Evolutionary conservation across 1,284 basidiomycete species (phyloP).

Genomic region (Xanthoconium separans): DNA sequence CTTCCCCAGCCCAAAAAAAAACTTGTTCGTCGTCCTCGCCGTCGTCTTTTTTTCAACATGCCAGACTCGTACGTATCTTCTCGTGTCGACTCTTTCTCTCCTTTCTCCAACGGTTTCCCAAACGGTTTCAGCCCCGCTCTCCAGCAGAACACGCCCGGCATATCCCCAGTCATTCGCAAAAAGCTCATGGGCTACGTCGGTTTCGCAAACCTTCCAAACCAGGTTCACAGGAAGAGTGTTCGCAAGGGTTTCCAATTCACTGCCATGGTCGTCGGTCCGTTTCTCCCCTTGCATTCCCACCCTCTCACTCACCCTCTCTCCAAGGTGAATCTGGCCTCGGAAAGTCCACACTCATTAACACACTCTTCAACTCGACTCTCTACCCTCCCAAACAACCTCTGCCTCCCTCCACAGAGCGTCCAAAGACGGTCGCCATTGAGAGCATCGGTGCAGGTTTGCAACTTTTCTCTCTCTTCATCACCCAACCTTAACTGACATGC

Average conservation of each 20-base stretch:
- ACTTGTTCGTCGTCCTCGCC: constrained; percentile 33
- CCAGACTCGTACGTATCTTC: constrained; percentile 67
- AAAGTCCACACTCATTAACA: constrained; percentile 97
- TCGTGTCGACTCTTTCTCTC: constrained; percentile 58
- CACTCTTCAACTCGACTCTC: constrained; percentile 92
- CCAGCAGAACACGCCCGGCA: constrained; percentile 41
- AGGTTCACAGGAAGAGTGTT: constrained; percentile 95
- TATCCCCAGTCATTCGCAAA: constrained; percentile 78
- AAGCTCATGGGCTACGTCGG: constrained; percentile 90
- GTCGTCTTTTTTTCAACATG: constrained; percentile 43
- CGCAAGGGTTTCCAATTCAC: constrained; percentile 98
- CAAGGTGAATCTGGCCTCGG: constrained; percentile 95
- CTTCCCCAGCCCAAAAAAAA: constrained; percentile 49
- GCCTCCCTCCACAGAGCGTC: constrained; percentile 80
- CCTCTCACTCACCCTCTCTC: constrained; percentile 12
- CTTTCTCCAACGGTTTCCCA: constrained; percentile 50
- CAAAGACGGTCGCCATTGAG: constrained; percentile 94
- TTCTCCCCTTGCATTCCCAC: constrained; percentile 20
- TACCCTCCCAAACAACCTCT: constrained; percentile 85
- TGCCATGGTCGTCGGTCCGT: constrained; percentile 92
- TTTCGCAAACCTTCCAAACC: constrained; percentile 94
- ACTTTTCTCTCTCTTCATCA: not conserved
- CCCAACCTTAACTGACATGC: constrained; percentile 19
- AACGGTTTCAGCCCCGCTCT: constrained; percentile 64
- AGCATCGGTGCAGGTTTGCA: constrained; percentile 88